Evolutionary conservation across 352 stramenopile genomes (phyloP), one percentile per base, ranked within the genome.

Genomic region (Pythium volutum): DNA sequence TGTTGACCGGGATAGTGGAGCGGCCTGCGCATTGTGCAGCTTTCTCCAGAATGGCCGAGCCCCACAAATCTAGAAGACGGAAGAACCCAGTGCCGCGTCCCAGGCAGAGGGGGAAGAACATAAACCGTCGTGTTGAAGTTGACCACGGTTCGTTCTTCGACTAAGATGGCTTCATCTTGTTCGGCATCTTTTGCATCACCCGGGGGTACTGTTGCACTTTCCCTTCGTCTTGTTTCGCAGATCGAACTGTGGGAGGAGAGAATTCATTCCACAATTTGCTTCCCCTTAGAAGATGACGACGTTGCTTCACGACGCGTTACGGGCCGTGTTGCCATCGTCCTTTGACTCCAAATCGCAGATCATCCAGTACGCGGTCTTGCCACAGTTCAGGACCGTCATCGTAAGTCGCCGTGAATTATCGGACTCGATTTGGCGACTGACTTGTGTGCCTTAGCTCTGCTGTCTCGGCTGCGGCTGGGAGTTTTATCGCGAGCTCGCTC

Each of bases 91-190:
- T 41, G 50, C 39, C 46, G 20, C 15, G 53, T 55, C 50, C 60
- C 42, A 20, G 45, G 41, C 2, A 16, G 41, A 5, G 33, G 26
- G 23, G 33, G 26, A 27, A 50, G 31, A 27, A 46, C 20, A 49
- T 7, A 23, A 68, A 68, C 61, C 60, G 60, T 50, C 60, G 38
- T 29, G 26, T 67, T 62, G 60, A 67, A 62, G 59, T 62, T 26
- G 23, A n/a, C n/a, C n/a, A n/a, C n/a, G 51, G 46, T 66, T 15
- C 11, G 16, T 33, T 63, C 15, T 33, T 63, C 15, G 48, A 41
- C 20, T 36, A 52, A 58, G 41, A 63, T 68, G 61, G 61, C 4
- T 68, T 50, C 61, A 63, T 34, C 58, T 52, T 42, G 25, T 33
- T 33, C 9, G 4, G 33, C n/a, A 11, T 6, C 57, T 33, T 33